Evolutionary conservation across 2,329 filamentous ascomycete species (phyloP).

Genomic region (Myriosclerotinia curreyana): DNA sequence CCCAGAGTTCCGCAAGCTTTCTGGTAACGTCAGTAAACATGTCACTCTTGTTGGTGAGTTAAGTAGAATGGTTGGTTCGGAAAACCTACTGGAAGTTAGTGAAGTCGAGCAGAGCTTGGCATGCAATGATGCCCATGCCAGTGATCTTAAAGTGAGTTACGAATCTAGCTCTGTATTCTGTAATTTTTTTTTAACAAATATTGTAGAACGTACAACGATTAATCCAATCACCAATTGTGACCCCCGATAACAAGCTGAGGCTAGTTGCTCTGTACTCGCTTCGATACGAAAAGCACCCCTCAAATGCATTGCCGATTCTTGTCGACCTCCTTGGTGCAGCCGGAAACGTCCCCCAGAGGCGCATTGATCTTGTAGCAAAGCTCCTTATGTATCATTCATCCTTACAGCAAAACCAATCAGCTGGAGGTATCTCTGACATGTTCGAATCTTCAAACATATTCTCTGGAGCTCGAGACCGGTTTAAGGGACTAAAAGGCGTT

Average conservation of each 20-base stretch:
- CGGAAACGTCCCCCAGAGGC: constrained; percentile 72
- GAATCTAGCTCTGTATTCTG: no score
- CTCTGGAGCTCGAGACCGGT: constrained; percentile 77
- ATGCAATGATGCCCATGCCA: constrained; percentile 91
- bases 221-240: constrained; percentile 75
- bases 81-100: constrained; percentile 90
- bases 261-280: constrained; percentile 93
- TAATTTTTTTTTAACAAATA: constrained; percentile 25
- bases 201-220: constrained; percentile 75
- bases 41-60: constrained; percentile 94
- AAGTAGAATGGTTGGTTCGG: constrained; percentile 79
- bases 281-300: constrained; percentile 83
- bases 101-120: constrained; percentile 95
- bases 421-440: constrained; percentile 79
- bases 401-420: constrained; percentile 72
- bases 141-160: constrained; percentile 74
- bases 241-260: constrained; percentile 78
- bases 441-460: constrained; percentile 93
- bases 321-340: constrained; percentile 82
- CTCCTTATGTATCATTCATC: constrained; percentile 83
- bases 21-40: constrained; percentile 97
- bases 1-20: constrained; percentile 94
- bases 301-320: constrained; percentile 78
- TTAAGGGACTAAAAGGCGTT: constrained; percentile 94
- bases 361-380: constrained; percentile 76